These are phyloP conservation scores for Fragaria vesca DNA, from an alignment of 306 rosid species.

Conservation along the genomic window DNA sequence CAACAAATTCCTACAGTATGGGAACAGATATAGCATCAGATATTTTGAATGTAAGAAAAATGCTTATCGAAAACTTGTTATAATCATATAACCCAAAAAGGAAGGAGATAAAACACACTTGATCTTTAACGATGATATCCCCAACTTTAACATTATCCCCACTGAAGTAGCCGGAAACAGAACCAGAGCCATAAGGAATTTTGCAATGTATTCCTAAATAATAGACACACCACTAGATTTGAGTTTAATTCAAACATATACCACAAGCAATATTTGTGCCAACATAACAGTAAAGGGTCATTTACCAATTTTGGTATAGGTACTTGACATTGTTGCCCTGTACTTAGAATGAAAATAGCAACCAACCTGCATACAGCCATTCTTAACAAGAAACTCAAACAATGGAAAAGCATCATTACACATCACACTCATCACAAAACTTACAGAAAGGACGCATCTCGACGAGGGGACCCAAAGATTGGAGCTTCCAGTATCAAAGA, in stretches of 20 bases:
- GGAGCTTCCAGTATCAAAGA: constrained; percentile 79
- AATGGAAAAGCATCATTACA: constrained; percentile 9
- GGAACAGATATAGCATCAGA: constrained; percentile 12
- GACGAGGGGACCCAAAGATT: constrained; percentile 85
- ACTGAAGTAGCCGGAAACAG: constrained; percentile 50
- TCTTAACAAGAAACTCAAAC: constrained; percentile 17
- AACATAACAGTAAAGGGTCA: background rate
- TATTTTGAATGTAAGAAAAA: background rate
- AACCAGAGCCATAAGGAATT: constrained; percentile 48
- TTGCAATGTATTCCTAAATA: constrained; percentile 43
- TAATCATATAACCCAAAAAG: constrained; percentile 5
- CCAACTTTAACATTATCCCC: constrained; percentile 42
- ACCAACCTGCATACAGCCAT: constrained; percentile 55
- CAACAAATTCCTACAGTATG: constrained; percentile 46
- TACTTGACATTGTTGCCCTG: constrained; percentile 47
- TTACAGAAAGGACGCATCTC: constrained; percentile 66
- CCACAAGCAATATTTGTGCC: background rate
- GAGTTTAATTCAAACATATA: background rate
- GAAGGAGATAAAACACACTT: constrained; percentile 26
- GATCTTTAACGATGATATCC: constrained; percentile 35
- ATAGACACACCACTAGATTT: constrained; percentile 8
- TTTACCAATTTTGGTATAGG: constrained; percentile 47
- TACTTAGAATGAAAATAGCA: constrained; percentile 68
- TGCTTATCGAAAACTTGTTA: background rate
- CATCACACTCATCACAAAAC: constrained; percentile 9